Evolutionary conservation across 2,329 filamentous ascomycete species (phyloP).

Genomic region (Colletotrichum zoysiae): DNA sequence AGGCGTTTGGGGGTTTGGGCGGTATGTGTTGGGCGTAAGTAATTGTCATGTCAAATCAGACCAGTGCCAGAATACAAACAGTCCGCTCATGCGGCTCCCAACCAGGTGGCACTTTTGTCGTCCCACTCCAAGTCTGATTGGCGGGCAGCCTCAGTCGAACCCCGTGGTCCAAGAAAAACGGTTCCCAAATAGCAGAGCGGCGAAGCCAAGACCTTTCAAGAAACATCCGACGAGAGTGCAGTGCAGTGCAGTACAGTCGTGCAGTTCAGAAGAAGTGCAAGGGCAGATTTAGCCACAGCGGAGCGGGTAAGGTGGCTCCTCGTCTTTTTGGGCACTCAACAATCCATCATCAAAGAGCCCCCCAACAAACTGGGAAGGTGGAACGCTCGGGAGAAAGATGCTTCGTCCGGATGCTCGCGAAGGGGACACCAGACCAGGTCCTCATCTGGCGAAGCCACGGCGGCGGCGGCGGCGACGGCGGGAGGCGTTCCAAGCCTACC

Average conservation of each 20-base stretch:
- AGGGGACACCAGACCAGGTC: background rate
- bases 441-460: background rate
- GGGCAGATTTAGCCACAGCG: background rate
- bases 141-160: background rate
- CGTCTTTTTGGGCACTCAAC: constrained; percentile 21
- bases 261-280: background rate
- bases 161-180: background rate
- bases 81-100: background rate
- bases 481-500: constrained; percentile 19
- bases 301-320: constrained; percentile 26
- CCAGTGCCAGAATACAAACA: constrained; percentile 18
- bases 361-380: constrained; percentile 28
- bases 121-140: constrained; percentile 3
- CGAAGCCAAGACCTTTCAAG: background rate
- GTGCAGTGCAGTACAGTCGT: background rate
- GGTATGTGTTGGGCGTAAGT: background rate
- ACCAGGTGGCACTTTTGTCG: background rate
- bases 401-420: constrained; percentile 21
- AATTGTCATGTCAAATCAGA: constrained; percentile 8
- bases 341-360: constrained; percentile 30
- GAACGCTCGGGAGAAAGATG: background rate
- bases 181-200: background rate
- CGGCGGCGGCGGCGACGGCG: constrained; percentile 1
- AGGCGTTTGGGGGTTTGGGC: constrained; percentile 45
- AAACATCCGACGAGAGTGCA: background rate